A percentile compares a stretch with the other conserved stretches of the same genome.
Evolutionary conservation across 768 basidiomycete genomes (phyloP).

Genomic region (Arthromyces matolae): DNA sequence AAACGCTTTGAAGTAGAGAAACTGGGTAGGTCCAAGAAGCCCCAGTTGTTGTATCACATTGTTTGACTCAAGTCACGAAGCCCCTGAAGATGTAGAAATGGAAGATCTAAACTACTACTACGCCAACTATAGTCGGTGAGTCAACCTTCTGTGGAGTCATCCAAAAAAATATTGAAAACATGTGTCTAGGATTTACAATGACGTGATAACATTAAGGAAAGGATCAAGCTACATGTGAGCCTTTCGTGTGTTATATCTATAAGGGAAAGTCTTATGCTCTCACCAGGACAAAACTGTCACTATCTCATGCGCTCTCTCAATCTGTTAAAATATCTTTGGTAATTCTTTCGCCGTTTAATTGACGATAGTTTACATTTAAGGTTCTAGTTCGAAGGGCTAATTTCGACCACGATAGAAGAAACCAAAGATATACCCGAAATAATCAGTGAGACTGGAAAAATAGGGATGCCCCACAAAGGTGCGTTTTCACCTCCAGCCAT

Average conservation of each 20-base stretch:
- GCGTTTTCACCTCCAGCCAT: conserved; percentile 5
- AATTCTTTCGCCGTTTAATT: conserved; percentile 7
- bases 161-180: conserved; percentile 4
- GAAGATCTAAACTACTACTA: conserved; percentile 97
- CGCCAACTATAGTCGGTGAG: conserved; percentile 91
- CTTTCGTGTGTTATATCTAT: conserved; percentile 6
- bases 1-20: conserved; percentile 94
- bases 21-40: conserved; percentile 66
- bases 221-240: conserved; percentile 94
- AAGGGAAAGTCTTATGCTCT: not conserved
- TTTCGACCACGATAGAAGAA: conserved; percentile 90
- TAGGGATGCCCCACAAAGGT: conserved; percentile 86
- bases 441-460: conserved; percentile 92
- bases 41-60: too few relatives aligned
- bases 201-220: conserved; percentile 91
- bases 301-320: conserved; percentile 93
- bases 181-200: conserved; percentile 85
- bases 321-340: conserved; percentile 96
- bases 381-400: conserved; percentile 81
- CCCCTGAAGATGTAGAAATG: conserved; percentile 88
- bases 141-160: conserved; percentile 1
- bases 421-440: conserved; percentile 95
- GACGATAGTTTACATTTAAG: not conserved
- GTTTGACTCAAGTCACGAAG: too few relatives aligned
- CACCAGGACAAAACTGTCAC: conserved; percentile 87